These are phyloP conservation scores for Ophiocordyceps sinensis DNA, from an alignment of 2,329 filamentous ascomycete species.

Conservation along the genomic window DNA sequence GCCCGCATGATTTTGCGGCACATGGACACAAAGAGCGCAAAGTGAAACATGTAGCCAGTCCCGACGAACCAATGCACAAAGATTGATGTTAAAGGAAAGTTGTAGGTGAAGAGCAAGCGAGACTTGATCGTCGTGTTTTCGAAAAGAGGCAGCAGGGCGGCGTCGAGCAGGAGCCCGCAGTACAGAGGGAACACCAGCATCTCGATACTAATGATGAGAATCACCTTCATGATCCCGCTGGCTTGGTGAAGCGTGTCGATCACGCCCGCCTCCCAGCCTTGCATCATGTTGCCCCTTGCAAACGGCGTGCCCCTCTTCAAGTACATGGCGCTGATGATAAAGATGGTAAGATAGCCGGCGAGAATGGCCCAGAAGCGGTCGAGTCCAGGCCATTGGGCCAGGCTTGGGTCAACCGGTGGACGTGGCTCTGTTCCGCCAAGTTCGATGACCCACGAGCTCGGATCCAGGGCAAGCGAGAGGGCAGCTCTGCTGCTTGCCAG, in stretches of 20 bases:
- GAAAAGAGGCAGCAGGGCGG: slow-evolving; percentile 81
- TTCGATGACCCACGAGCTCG: slow-evolving; percentile 44
- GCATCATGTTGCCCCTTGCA: slow-evolving; percentile 37
- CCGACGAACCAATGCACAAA: slow-evolving; percentile 99
- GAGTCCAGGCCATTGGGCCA: slow-evolving; percentile 53
- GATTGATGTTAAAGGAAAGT: slow-evolving; percentile 74
- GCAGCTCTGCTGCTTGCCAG: slow-evolving; percentile 7
- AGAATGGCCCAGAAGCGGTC: slow-evolving; percentile 60
- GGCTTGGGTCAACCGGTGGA: slow-evolving; percentile 33
- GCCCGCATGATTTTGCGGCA: slow-evolving; percentile 94
- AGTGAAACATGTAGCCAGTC: slow-evolving; percentile 99
- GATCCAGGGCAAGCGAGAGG: slow-evolving; percentile 23
- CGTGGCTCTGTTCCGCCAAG: slow-evolving; percentile 28
- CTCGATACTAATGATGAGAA: slow-evolving; percentile 95
- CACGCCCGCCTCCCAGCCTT: slow-evolving; percentile 59
- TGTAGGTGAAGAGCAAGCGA: slow-evolving; percentile 61
- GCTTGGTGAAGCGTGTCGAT: slow-evolving; percentile 82
- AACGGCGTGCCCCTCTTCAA: slow-evolving; percentile 59
- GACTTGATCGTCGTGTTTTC: slow-evolving; percentile 64
- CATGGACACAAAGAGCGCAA: slow-evolving; percentile 96
- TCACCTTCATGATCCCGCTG: slow-evolving; percentile 93
- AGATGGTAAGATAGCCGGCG: slow-evolving; percentile 68
- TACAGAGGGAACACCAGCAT: slow-evolving; percentile 97
- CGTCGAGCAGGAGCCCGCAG: slow-evolving; percentile 79
- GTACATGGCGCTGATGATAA: slow-evolving; percentile 62